A percentile compares a stretch with the other conserved stretches of the same genome.
These are phyloP conservation scores for Papilionanthe hybrid DNA, from an alignment of 116 monocot genomes.

Conservation along the genomic window DNA sequence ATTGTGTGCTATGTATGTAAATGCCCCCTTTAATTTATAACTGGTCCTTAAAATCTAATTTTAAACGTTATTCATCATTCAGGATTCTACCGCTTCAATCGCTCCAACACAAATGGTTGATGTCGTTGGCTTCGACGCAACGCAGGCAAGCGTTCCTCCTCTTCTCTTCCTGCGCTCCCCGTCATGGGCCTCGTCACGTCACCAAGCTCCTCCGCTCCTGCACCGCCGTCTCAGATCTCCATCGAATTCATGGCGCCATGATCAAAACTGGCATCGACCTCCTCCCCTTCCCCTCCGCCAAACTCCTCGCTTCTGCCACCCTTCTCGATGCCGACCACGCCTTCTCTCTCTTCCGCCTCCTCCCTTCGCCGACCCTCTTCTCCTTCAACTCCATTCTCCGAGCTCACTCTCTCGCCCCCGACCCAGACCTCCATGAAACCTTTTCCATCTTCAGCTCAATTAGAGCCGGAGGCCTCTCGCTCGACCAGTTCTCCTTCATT, in stretches of 20 bases:
- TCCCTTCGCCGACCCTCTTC: constrained; percentile 5
- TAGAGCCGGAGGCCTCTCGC: constrained; percentile 12
- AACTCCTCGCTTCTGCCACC: constrained; percentile 34
- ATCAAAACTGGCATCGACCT: constrained; percentile 36
- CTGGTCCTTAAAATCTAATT: no score
- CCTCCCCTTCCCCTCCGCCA: constrained; percentile 34
- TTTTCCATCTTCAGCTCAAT: constrained; percentile 15
- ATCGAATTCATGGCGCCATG: constrained; percentile 39
- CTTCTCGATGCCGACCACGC: constrained; percentile 13
- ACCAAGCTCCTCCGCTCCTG: constrained; percentile 18
- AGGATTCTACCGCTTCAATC: no score
- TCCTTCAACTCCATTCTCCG: constrained; percentile 3
- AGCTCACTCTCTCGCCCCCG: constrained; percentile 1
- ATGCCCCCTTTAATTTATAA: no score
- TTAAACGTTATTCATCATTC: no score
- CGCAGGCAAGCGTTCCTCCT: background rate
- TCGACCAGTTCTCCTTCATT: constrained; percentile 58
- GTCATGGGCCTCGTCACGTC: background rate
- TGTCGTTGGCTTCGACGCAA: background rate
- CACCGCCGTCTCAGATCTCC: constrained; percentile 16
- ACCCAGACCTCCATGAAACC: background rate
- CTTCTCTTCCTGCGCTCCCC: background rate
- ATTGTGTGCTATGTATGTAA: no score
- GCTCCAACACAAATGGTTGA: background rate
- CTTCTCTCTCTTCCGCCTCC: constrained; percentile 10